Conservation (phyloP, 75 land plant genomes). For the Azolla pinnata region DNA sequence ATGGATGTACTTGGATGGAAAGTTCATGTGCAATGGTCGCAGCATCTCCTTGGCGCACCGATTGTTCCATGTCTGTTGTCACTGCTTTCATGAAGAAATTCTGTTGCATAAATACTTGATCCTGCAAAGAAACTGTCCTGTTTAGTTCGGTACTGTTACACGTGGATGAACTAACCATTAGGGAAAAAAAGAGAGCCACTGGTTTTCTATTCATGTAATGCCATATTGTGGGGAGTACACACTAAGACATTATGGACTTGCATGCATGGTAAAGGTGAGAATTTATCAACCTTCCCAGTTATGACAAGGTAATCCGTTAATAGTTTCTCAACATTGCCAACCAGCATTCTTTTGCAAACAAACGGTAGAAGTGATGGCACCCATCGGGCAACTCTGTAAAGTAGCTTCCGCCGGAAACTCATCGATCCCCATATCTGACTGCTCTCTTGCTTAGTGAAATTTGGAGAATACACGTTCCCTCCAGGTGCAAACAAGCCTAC, state of each 20-base stretch:
- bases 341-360: conserved; percentile 40
- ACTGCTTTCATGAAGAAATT: conserved; percentile 46
- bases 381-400: conserved; percentile 51
- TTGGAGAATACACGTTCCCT: conserved; percentile 67
- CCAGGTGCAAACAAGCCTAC: conserved; percentile 77
- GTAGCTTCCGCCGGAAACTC: conserved; percentile 41
- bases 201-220: no score
- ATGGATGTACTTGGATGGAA: conserved; percentile 53
- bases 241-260: no score
- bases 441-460: conserved; percentile 65
- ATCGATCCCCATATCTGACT: conserved; percentile 50
- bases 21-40: conserved; percentile 75
- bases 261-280: no score
- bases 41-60: conserved; percentile 52
- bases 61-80: conserved; percentile 62
- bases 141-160: background rate
- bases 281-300: background rate
- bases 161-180: background rate
- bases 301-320: background rate
- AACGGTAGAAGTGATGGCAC: conserved; percentile 62
- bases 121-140: conserved; percentile 31
- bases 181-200: no score
- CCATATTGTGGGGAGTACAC: no score
- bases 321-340: conserved; percentile 36
- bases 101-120: conserved; percentile 48